Evolutionary conservation across 2,329 filamentous ascomycete species (phyloP).

Genomic region (Trichoderma arundinaceum): DNA sequence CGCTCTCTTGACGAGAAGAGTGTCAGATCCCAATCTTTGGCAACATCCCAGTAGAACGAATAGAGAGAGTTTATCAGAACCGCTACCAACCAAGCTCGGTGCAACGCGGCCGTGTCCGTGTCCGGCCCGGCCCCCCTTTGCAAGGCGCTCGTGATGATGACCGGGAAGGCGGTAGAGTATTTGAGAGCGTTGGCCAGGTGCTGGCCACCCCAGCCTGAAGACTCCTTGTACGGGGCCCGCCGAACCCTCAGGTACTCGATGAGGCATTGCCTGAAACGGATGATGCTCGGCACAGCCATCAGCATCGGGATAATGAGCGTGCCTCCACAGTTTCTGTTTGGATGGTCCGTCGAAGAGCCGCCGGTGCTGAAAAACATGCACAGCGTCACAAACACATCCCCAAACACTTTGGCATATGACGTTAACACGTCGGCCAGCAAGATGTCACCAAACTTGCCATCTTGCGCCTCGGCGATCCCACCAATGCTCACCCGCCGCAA

Average conservation of each 20-base stretch:
- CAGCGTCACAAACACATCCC: constrained; percentile 83
- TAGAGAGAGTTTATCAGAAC: constrained; percentile 86
- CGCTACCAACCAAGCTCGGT: constrained; percentile 70
- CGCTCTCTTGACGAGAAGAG: constrained; percentile 71
- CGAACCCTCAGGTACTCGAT: constrained; percentile 82
- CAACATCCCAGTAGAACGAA: constrained; percentile 98
- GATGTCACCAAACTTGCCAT: constrained; percentile 95
- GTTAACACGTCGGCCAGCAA: constrained; percentile 92
- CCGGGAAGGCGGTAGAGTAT: constrained; percentile 92
- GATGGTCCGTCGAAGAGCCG: constrained; percentile 76
- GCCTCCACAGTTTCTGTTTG: constrained; percentile 82
- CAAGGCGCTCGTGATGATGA: constrained; percentile 79
- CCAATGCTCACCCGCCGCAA: constrained; percentile 81
- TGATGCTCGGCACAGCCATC: constrained; percentile 80
- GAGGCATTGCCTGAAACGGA: constrained; percentile 89
- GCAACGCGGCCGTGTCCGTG: constrained; percentile 51
- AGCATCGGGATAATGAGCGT: constrained; percentile 80
- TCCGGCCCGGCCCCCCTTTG: constrained; percentile 64
- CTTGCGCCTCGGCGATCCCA: constrained; percentile 81
- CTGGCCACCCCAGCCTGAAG: constrained; percentile 76
- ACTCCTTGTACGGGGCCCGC: constrained; percentile 59
- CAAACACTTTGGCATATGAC: constrained; percentile 90
- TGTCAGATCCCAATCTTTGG: constrained; percentile 95
- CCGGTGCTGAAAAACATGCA: constrained; percentile 86
- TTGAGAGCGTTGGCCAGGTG: constrained; percentile 94